Percentiles rank a stretch among this genome's conserved stretches.
Evolutionary conservation across 805 yeast genomes (phyloP).

Genomic region (Teunomyces funiuensis): DNA sequence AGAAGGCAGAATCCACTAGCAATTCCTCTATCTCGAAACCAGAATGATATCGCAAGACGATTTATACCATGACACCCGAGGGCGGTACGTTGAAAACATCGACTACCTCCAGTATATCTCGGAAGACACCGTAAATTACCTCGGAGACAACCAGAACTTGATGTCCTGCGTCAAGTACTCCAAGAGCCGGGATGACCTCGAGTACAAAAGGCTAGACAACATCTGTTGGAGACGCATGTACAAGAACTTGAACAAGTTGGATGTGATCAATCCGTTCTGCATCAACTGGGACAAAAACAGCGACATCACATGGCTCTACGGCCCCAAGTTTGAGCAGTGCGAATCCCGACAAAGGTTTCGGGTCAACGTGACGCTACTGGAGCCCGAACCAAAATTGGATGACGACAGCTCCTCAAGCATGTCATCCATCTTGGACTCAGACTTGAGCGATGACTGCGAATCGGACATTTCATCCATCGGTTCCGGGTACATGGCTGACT

Average conservation of each 20-base stretch:
- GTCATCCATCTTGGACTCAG: constrained; percentile 8
- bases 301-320: constrained; percentile 56
- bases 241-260: constrained; percentile 28
- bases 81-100: constrained; percentile 22
- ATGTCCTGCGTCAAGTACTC: constrained; percentile 14
- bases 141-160: constrained; percentile 18
- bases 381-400: constrained; percentile 13
- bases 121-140: constrained; percentile 6
- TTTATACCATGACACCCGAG: background rate
- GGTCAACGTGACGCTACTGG: background rate
- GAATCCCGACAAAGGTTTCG: background rate
- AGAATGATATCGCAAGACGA: constrained; percentile 8
- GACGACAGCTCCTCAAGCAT: constrained; percentile 11
- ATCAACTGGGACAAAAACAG: constrained; percentile 57
- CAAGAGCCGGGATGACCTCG: constrained; percentile 5
- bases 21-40: constrained; percentile 1
- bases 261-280: constrained; percentile 38
- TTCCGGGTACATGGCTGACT: constrained; percentile 15
- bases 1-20: background rate
- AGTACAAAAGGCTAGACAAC: constrained; percentile 24
- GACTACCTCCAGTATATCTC: constrained; percentile 26
- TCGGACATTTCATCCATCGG: constrained; percentile 13
- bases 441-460: constrained; percentile 11
- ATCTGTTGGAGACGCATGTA: constrained; percentile 41
- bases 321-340: constrained; percentile 37